These are phyloP conservation scores for Mortierella hygrophila DNA, from an alignment of 192 early-diverging fungal species.

Conservation along the genomic window DNA sequence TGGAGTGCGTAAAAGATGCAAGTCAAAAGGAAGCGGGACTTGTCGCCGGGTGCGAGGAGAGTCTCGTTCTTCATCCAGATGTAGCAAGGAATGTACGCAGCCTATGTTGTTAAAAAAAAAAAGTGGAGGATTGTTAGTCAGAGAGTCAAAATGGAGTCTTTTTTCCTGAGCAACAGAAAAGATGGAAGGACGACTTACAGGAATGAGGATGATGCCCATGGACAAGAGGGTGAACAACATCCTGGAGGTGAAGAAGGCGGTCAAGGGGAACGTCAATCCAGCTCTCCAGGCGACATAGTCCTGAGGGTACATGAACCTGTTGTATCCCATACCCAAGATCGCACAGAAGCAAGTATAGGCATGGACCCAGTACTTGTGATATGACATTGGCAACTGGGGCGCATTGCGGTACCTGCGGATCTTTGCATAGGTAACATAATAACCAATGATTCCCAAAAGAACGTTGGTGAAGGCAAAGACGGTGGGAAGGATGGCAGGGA, in stretches of 20 bases:
- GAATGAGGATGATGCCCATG: slow-evolving; percentile 49
- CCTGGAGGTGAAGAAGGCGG: slow-evolving; percentile 39
- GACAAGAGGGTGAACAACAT: slow-evolving; percentile 40
- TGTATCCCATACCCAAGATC: slow-evolving; percentile 52
- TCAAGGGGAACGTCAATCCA: slow-evolving; percentile 35
- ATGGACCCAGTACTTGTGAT: slow-evolving; percentile 54
- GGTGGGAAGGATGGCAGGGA: slow-evolving; percentile 47
- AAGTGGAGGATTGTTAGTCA: not conserved
- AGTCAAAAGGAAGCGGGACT: slow-evolving; percentile 29
- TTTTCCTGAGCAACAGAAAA: not conserved
- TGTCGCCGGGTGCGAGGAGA: slow-evolving; percentile 30
- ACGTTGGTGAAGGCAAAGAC: slow-evolving; percentile 56
- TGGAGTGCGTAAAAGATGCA: slow-evolving; percentile 29
- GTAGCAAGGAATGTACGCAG: slow-evolving; percentile 25
- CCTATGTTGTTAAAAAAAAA: not conserved
- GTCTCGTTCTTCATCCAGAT: slow-evolving; percentile 31
- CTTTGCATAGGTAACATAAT: slow-evolving; percentile 43
- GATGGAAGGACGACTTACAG: slow-evolving; percentile 16
- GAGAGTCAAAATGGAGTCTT: not conserved
- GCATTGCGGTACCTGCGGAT: slow-evolving; percentile 16
- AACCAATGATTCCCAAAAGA: slow-evolving; percentile 49
- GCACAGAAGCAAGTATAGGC: slow-evolving; percentile 53
- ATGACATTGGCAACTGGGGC: slow-evolving; percentile 19
- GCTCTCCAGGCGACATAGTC: slow-evolving; percentile 51
- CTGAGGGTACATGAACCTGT: slow-evolving; percentile 50